Percentiles rank a stretch among this genome's conserved stretches.
Evolutionary conservation across 1,139 yeast genomes (phyloP).

Genomic region (Wickerhamomyces sp.): DNA sequence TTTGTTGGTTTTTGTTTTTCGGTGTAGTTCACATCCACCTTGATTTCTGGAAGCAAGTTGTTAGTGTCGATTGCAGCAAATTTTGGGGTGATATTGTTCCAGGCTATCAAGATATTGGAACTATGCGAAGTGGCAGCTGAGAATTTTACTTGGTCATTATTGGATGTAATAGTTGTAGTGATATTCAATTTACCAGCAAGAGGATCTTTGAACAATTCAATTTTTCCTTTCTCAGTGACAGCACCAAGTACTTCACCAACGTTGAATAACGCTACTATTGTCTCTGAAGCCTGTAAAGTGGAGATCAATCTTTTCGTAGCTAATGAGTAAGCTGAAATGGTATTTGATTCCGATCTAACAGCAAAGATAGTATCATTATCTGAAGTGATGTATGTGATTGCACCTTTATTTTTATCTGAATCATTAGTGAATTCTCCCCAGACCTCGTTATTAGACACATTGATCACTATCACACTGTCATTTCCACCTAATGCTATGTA

Average conservation of each 20-base stretch:
- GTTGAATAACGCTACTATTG: constrained; percentile 14
- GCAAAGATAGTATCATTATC: not conserved
- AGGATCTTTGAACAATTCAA: constrained; percentile 28
- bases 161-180: constrained; percentile 14
- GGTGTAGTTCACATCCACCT: constrained; percentile 12
- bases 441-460: not conserved
- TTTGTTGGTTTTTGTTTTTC: constrained; percentile 1
- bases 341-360: not conserved
- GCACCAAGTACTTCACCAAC: constrained; percentile 11
- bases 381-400: constrained; percentile 1
- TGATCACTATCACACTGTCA: not conserved
- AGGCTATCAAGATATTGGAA: constrained; percentile 12
- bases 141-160: constrained; percentile 11
- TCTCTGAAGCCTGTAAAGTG: constrained; percentile 15
- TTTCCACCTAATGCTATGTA: constrained; percentile 3
- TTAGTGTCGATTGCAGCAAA: constrained; percentile 18
- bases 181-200: constrained; percentile 15
- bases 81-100: constrained; percentile 20
- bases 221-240: constrained; percentile 30
- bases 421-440: not conserved
- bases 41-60: constrained; percentile 8
- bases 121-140: constrained; percentile 2
- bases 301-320: constrained; percentile 9
- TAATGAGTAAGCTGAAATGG: constrained; percentile 12
- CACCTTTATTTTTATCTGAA: not conserved